These are phyloP conservation scores for Pythium biforme DNA, from an alignment of 352 stramenopile genomes.

Conservation along the genomic window DNA sequence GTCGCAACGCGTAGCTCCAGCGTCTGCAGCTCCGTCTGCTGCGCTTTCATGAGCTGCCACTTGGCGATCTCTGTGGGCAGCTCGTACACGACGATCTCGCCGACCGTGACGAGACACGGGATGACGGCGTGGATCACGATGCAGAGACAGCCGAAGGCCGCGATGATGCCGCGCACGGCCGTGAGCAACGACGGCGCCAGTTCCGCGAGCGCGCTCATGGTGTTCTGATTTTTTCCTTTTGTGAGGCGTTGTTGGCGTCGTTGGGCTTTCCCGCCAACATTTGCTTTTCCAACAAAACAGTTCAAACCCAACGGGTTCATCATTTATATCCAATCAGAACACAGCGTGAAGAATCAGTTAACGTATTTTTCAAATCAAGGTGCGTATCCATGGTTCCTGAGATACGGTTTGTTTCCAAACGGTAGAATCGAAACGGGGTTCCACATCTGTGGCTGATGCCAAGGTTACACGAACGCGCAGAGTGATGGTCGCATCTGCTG, in stretches of 20 bases:
- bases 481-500: constrained; percentile 22
- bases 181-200: constrained; percentile 21
- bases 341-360: not conserved
- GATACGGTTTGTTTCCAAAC: constrained; percentile 1
- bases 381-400: not conserved
- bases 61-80: constrained; percentile 10
- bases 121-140: constrained; percentile 17
- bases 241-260: not conserved
- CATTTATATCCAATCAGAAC: constrained; percentile 21
- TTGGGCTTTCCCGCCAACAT: constrained; percentile 5
- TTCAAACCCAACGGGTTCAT: not conserved
- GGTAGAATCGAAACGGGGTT: not conserved
- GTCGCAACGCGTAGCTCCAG: constrained; percentile 12
- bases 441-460: not conserved
- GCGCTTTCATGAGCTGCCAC: constrained; percentile 13
- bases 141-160: constrained; percentile 20
- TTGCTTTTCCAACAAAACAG: not conserved
- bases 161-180: constrained; percentile 19
- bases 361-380: constrained; percentile 7
- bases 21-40: constrained; percentile 14
- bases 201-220: constrained; percentile 12
- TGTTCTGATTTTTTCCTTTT: not conserved
- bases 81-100: constrained; percentile 8
- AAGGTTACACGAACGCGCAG: constrained; percentile 1
- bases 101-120: constrained; percentile 5